Evolutionary conservation across 495 filamentous ascomycete genomes (phyloP), one percentile per base, ranked within the genome.

Genomic region (Aspergillus egyptiacus): DNA sequence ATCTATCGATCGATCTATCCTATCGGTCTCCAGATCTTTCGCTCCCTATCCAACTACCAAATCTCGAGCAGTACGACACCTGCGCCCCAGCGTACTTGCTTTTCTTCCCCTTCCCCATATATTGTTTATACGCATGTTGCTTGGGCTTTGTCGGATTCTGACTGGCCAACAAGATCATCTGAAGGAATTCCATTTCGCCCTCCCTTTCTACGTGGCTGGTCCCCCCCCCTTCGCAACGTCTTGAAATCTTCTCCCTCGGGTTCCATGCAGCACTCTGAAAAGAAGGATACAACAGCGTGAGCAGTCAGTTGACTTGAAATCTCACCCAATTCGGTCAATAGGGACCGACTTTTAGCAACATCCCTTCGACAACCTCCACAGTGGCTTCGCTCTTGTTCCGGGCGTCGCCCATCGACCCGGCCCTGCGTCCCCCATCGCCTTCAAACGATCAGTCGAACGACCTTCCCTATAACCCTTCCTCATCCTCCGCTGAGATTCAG

Each of bases 391-490:
- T 75, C 53, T 52, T 77, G 35, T 79, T 73, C 59, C 66, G 72
- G 75, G 72, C 74, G 58, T 73, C 78, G 74, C 74, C 76, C 74
- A 75, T 81, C 62, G 72, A 81, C 54, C 71, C 72, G 56, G 63
- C 68, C 55, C 69, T 76, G 19, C 71, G 64, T 59, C 65, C 71
- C 46, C 57, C 70, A 22, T 70, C 75, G 46, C 62, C 67, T 53
- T 66, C 71, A 33, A 66, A 67, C 46, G 54, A 63, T 20, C 67
- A 67, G 48, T 55, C 61, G 24, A 65, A 72, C 54, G 66, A 71
- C 15, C 63, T 67, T 23, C 51, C 54, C 41, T 70, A 63, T 57
- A 68, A 66, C 35, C 46, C 45, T 15, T 44, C 47, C 28, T 51
- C 55, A 15, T 56, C 60, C 2, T 53, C 60, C 5, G 41, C 31